Percentiles rank a stretch among this genome's conserved stretches.
phyloP scores from a whole-genome alignment of 805 yeast species.

The Kazachstania bromeliacearum region DNA sequence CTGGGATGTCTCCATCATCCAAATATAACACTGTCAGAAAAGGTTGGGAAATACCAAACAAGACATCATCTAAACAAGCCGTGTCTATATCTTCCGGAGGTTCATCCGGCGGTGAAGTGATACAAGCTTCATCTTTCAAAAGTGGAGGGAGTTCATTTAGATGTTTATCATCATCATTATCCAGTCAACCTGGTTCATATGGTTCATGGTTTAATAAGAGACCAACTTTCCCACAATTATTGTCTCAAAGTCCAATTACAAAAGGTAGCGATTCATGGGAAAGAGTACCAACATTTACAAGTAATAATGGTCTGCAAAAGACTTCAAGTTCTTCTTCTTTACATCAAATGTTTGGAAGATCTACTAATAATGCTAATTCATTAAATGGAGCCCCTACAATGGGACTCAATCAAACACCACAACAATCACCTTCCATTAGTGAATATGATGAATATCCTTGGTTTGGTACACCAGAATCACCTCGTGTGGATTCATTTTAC shows the following conservation, averaged over 20 bases:
- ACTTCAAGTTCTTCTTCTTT: slow-evolving; percentile 24
- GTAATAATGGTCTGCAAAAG: slow-evolving; percentile 10
- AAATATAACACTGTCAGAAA: slow-evolving; percentile 14
- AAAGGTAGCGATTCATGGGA: slow-evolving; percentile 21
- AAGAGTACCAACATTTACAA: slow-evolving; percentile 10
- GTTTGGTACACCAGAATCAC: slow-evolving; percentile 26
- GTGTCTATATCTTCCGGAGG: slow-evolving; percentile 28
- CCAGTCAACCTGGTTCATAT: slow-evolving; percentile 27
- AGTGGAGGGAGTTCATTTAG: slow-evolving; percentile 31
- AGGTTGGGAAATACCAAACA: slow-evolving; percentile 36
- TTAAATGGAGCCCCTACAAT: no score
- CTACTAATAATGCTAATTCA: slow-evolving; percentile 5
- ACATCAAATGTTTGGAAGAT: slow-evolving; percentile 15
- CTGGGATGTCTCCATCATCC: slow-evolving; percentile 4
- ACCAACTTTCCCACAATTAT: slow-evolving; percentile 15
- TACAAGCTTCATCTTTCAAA: slow-evolving; percentile 30
- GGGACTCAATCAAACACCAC: slow-evolving; percentile 28
- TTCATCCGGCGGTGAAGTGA: slow-evolving; percentile 22
- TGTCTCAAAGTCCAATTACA: slow-evolving; percentile 19
- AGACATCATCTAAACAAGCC: slow-evolving; percentile 21
- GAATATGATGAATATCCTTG: slow-evolving; percentile 38
- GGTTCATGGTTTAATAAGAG: slow-evolving; percentile 29
- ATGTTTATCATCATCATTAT: slow-evolving; percentile 32
- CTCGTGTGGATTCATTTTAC: slow-evolving; percentile 11
- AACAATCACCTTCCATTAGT: slow-evolving; percentile 28